Base-by-base conservation (phyloP, 2,329 filamentous ascomycete species). In the Epichloe sibirici region DNA sequence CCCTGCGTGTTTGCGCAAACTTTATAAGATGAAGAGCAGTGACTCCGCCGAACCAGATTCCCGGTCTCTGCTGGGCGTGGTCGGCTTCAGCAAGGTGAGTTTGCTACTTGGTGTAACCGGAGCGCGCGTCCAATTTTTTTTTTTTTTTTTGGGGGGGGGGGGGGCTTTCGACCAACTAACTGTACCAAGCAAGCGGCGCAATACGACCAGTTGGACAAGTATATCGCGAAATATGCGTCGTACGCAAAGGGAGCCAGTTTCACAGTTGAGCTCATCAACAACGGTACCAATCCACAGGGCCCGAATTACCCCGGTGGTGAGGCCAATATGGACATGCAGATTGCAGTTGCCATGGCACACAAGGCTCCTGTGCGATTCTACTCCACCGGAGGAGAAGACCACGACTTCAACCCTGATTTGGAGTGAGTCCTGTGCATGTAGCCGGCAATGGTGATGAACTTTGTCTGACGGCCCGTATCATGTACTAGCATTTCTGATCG, bases 1-100 rank as follows among this genome's bases (percentile, higher is more conserved):
- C 0, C 74, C 74, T 1, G 63, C 64, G 1, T 77, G 74, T 35
- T 54, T 77, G 4, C 66, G 68, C 40, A 65, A 69, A 6, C 59
- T 75, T 13, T 77, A 77, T 61, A 68, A 69, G 3, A 67, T 76
- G 28, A 64, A 64, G 28, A 54, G 63, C 8, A 54, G 63, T 8
- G 63, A 68, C 31, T 81, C 84, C 8, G 69, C 77, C 7, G 81
- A 65, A 23, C 77, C 82, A 11, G 78, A 72, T 60, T 79, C 73
- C 25, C 84, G 69, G 0, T 83, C 84, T 53, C 78, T 75, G 53
- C 78, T 83, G 49, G 85, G 83, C n/a, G 81, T 88, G 17, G 58
- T 59, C 21, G 74, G 72, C 4, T 77, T 75, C 55, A 58, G 68
- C 0, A 63, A 67, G 39, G 71, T 70, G 58, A 57, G 61, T 34